phyloP scores from a whole-genome alignment of 108 stramenopile genomes.

The Discostella stelligeroides region DNA sequence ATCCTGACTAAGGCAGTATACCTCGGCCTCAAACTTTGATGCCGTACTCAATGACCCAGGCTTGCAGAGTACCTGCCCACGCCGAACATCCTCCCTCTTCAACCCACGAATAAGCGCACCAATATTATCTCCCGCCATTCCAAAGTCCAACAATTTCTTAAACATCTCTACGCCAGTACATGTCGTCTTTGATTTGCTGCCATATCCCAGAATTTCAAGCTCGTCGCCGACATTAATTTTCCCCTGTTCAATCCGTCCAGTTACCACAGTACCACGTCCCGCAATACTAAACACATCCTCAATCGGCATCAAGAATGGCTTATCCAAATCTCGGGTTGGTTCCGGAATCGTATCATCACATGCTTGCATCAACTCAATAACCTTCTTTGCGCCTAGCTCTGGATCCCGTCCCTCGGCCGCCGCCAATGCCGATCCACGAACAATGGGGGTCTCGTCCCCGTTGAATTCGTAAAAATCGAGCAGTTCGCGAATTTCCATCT shows the following conservation, averaged over 20 bases:
- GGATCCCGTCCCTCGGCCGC: constrained; percentile 93
- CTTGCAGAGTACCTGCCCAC: constrained; percentile 95
- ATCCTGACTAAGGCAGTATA: constrained; percentile 95
- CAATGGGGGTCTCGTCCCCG: constrained; percentile 96
- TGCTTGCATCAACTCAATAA: constrained; percentile 95
- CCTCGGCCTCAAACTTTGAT: constrained; percentile 95
- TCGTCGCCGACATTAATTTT: constrained; percentile 96
- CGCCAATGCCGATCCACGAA: constrained; percentile 96
- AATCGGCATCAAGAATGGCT: constrained; percentile 98
- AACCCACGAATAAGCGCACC: constrained; percentile 95
- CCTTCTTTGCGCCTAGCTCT: constrained; percentile 79
- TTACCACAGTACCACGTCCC: constrained; percentile 99
- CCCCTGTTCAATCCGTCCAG: constrained; percentile 97
- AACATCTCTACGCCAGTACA: constrained; percentile 99
- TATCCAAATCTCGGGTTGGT: constrained; percentile 94
- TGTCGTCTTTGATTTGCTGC: constrained; percentile 82
- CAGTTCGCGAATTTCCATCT: constrained; percentile 99
- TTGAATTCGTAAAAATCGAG: constrained; percentile 96
- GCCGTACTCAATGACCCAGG: constrained; percentile 83
- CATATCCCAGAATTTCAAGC: constrained; percentile 89
- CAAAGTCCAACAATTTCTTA: constrained; percentile 95
- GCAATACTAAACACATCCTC: constrained; percentile 99
- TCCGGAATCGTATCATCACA: constrained; percentile 94
- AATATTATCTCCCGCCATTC: constrained; percentile 99
- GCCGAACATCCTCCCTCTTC: constrained; percentile 95